Evolutionary conservation across 371 early-diverging fungal species (phyloP), one percentile per base, ranked within the genome.

Genomic region (Actinomortierella wolfii): DNA sequence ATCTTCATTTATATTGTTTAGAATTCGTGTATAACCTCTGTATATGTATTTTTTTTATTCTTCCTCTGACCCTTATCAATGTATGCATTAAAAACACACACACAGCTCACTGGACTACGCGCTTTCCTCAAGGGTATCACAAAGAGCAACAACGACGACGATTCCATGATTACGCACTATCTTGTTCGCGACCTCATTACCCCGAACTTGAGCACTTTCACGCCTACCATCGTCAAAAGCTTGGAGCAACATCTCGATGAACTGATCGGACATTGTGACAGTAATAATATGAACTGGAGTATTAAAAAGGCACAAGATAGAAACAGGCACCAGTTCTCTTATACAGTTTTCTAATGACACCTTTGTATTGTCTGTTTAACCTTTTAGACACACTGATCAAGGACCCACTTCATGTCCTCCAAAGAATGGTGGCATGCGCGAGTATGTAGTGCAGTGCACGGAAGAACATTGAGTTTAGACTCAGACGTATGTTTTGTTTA

Each of bases 381-480:
- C n/a, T n/a, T n/a, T n/a, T 34, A 34, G 34, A 11, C 11, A 24
- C 13, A 39, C 24, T 61, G 20, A 14, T 54, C n/a, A 48, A 61
- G 11, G 20, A 46, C 14, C 42, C 54, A 0, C 5, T 20, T 5
- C 8, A 23, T 7, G 21, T 54, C 21, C 29, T 73, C 7, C 74
- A 73, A 17, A 56, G 62, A 4, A 73, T 73, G 67, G 28, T 73
- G 29, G 74, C 67, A 14, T n/a, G 51, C 14, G 67, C 74, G 0
- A 73, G 74, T 73, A 73, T 44, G 74, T 34, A 11, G 11, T 4
- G 34, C 34, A 11, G 11, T 47, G 24, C 17, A 3, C 3, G 34
- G 3, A n/a, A 34, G 28, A 34, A 6, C 1, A 15, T 51, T 48
- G 48, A 1, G 7, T 34, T 34, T 34, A 6, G 34, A 4, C 34